A percentile compares a stretch with the other conserved stretches of the same genome.
phyloP scores from a whole-genome alignment of 495 filamentous ascomycete species.

The Xylaria grammica region DNA sequence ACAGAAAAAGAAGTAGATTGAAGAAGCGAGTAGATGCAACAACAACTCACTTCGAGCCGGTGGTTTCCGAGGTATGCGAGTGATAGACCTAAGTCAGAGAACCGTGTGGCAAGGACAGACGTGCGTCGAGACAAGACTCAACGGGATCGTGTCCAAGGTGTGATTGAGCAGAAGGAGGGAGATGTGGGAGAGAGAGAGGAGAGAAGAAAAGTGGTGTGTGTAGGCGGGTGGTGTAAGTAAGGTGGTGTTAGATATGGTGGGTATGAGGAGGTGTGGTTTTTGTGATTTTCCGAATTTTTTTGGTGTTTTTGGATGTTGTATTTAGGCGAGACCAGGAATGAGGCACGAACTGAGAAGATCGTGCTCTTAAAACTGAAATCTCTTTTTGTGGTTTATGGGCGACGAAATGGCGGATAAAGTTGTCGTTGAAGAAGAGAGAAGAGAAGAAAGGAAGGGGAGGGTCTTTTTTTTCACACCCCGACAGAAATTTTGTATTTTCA shows the following conservation, averaged over 20 bases:
- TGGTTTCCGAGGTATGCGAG: neutral
- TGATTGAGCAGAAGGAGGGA: slow-evolving; percentile 13
- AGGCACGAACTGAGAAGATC: slow-evolving; percentile 38
- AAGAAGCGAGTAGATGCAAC: slow-evolving; percentile 4
- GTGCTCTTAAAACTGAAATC: slow-evolving; percentile 40
- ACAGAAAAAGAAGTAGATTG: neutral
- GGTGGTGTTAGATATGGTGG: slow-evolving; percentile 34
- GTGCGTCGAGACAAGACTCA: slow-evolving; percentile 5
- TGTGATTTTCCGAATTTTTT: slow-evolving; percentile 60
- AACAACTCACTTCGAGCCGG: slow-evolving; percentile 19
- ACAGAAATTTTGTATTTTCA: slow-evolving; percentile 41
- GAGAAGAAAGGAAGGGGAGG: slow-evolving; percentile 27
- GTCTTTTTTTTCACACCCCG: slow-evolving; percentile 25
- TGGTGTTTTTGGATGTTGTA: slow-evolving; percentile 54
- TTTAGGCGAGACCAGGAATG: slow-evolving; percentile 49
- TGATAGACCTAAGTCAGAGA: neutral
- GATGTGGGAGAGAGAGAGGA: slow-evolving; percentile 4
- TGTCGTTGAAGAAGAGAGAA: slow-evolving; percentile 35
- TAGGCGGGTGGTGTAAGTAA: slow-evolving; percentile 31
- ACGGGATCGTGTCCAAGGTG: slow-evolving; percentile 19
- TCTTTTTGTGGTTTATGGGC: slow-evolving; percentile 39
- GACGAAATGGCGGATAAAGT: slow-evolving; percentile 43
- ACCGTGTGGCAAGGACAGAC: neutral
- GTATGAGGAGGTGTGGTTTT: slow-evolving; percentile 33
- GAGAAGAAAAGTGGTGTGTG: neutral